These are phyloP conservation scores for Thermochaetoides dissita DNA, from an alignment of 2,329 filamentous ascomycete genomes.

Conservation along the genomic window DNA sequence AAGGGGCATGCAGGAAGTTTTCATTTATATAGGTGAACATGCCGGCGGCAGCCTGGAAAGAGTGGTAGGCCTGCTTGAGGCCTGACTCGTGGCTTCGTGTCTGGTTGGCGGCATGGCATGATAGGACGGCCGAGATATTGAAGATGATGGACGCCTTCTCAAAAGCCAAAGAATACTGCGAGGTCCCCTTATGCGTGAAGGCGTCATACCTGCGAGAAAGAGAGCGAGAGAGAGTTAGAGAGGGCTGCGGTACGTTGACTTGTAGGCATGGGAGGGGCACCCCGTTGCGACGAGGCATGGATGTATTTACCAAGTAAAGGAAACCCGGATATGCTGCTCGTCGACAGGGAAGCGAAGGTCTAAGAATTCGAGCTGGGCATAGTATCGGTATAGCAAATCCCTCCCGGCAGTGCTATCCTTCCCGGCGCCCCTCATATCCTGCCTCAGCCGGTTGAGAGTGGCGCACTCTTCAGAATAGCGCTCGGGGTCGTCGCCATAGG, in stretches of 20 bases:
- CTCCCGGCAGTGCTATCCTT: slow-evolving; percentile 90
- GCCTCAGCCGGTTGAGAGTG: slow-evolving; percentile 82
- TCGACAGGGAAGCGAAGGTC: slow-evolving; percentile 94
- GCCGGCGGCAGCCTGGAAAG: slow-evolving; percentile 91
- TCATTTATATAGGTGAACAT: slow-evolving; percentile 99
- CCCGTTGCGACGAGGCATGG: background rate
- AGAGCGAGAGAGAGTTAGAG: slow-evolving; percentile 8
- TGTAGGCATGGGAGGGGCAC: no score
- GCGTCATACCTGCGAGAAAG: slow-evolving; percentile 68
- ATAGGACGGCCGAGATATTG: slow-evolving; percentile 94
- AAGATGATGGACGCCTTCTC: slow-evolving; percentile 99
- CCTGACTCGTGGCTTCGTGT: slow-evolving; percentile 83
- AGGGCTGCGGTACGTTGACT: background rate
- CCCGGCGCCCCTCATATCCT: slow-evolving; percentile 95
- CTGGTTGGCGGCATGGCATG: slow-evolving; percentile 87
- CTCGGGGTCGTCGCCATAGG: slow-evolving; percentile 93
- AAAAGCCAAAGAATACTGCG: slow-evolving; percentile 91
- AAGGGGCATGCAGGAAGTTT: slow-evolving; percentile 94
- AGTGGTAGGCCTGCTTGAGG: slow-evolving; percentile 93
- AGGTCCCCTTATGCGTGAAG: slow-evolving; percentile 96
- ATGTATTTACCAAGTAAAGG: slow-evolving; percentile 75
- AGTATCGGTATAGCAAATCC: slow-evolving; percentile 92
- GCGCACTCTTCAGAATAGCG: slow-evolving; percentile 90
- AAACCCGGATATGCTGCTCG: slow-evolving; percentile 98
- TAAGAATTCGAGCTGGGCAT: slow-evolving; percentile 87